These are phyloP conservation scores for Clonostachys sp. DNA, from an alignment of 2,329 filamentous ascomycete genomes.

Conservation along the genomic window DNA sequence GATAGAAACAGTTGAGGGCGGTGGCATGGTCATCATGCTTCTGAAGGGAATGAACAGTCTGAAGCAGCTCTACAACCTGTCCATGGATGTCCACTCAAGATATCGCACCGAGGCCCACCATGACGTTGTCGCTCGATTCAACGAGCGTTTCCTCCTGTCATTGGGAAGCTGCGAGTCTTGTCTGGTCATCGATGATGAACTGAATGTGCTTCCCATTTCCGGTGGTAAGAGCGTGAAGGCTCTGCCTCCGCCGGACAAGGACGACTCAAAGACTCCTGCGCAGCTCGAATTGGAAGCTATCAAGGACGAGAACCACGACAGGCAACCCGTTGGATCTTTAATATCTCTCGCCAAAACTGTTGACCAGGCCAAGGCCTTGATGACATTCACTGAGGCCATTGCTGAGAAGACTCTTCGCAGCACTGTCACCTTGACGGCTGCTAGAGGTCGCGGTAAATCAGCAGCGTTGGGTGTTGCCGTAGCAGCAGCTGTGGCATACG, in stretches of 20 bases:
- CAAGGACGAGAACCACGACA: constrained; percentile 82
- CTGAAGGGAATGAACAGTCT: constrained; percentile 95
- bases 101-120: constrained; percentile 95
- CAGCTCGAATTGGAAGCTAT: constrained; percentile 77
- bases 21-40: constrained; percentile 83
- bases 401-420: constrained; percentile 91
- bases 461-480: constrained; percentile 92
- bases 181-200: constrained; percentile 92
- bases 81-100: constrained; percentile 96
- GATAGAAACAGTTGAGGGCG: constrained; percentile 96
- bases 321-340: constrained; percentile 79
- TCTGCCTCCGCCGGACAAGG: constrained; percentile 70
- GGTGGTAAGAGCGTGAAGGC: constrained; percentile 86
- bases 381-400: constrained; percentile 95
- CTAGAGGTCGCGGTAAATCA: constrained; percentile 93
- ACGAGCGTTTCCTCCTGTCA: constrained; percentile 94
- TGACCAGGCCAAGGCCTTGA: constrained; percentile 93
- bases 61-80: constrained; percentile 93
- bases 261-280: constrained; percentile 66
- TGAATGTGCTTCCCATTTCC: constrained; percentile 96
- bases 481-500: constrained; percentile 88
- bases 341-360: constrained; percentile 83
- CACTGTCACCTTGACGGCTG: constrained; percentile 90
- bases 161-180: constrained; percentile 93
- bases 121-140: constrained; percentile 93